Evolutionary conservation across 2,329 filamentous ascomycete species (phyloP), one percentile per base, ranked within the genome.

Genomic region (Beauveria caledonica): DNA sequence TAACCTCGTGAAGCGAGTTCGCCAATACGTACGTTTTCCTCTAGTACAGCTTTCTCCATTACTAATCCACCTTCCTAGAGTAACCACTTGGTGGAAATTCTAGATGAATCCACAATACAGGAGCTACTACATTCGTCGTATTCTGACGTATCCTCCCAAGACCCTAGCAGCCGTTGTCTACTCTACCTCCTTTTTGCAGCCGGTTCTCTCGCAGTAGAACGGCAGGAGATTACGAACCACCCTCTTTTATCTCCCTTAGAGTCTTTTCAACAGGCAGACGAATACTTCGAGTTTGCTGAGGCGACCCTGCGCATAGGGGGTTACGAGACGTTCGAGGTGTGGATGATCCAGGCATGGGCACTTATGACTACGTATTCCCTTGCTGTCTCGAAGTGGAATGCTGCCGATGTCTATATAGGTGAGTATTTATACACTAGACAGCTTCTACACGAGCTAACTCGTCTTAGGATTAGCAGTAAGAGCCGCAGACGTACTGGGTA

Each of bases 341-440:
- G 84, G 81, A 83, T 83, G 13, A 78, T 88, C 50, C 85, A 88
- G 66, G 83, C 84, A 2, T 72, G 87, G 48, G 72, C 82, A 0
- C 71, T 89, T 39, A 87, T 88, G 80, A 78, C 84, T 0, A 70
- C 87, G 2, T 89, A 87, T 66, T 84, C 82, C 79, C 71, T 88
- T n/a, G 77, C 80, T 2, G 77, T 83, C 15, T 84, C 84, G 1
- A 85, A 82, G 68, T 76, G 84, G 17, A 87, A 87, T 64, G 80
- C 82, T 5, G 83, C 86, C 0, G 86, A 85, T 70, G 77, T 79
- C 17, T 84, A 86, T 62, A 77, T 83, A 51, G 85, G 86, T 80
- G 72, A 70, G 74, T 23, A 23, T 48, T 19, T 48, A 17, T 53
- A 3, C 4, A 23, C 3, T 23, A n/a, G n/a, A n/a, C n/a, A n/a